Percentiles rank a stretch among this genome's conserved stretches.
Conservation (phyloP, 1,139 yeast genomes). For the Pneumocystis carinii region DNA sequence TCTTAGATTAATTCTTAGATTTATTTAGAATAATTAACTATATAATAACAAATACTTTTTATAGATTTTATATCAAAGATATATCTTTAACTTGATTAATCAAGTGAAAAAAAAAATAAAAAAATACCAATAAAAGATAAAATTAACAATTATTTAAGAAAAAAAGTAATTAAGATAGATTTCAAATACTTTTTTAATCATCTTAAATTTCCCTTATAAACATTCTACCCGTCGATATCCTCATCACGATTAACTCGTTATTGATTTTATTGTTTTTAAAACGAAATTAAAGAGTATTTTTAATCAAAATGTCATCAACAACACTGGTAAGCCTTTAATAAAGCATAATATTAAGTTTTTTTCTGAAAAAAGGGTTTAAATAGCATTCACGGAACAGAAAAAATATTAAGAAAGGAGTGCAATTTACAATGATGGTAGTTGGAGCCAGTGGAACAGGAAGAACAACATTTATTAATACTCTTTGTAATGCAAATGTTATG, state of each 20-base stretch:
- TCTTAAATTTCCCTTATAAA: not conserved
- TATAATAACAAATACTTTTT: too few relatives aligned
- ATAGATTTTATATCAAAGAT: too few relatives aligned
- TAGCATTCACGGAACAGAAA: slow-evolving; percentile 31
- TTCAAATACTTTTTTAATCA: not conserved
- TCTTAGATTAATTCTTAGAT: too few relatives aligned
- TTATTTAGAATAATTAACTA: too few relatives aligned
- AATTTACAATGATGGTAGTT: slow-evolving; percentile 63
- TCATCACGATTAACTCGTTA: not conserved
- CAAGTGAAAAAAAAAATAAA: too few relatives aligned
- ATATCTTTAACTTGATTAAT: too few relatives aligned
- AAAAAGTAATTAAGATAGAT: too few relatives aligned
- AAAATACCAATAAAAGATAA: too few relatives aligned
- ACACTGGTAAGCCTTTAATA: not conserved
- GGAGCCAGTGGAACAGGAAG: slow-evolving; percentile 74
- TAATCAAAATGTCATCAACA: not conserved
- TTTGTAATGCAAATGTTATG: slow-evolving; percentile 76
- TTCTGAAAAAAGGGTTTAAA: not conserved
- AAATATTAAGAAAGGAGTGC: slow-evolving; percentile 70
- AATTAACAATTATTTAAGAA: too few relatives aligned
- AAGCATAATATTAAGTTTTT: not conserved
- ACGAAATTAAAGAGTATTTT: not conserved
- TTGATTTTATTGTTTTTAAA: not conserved
- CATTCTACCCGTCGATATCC: not conserved
- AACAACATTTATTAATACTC: slow-evolving; percentile 64